Conservation (phyloP, 2,329 filamentous ascomycete genomes). For the Calonectria hongkongensis region DNA sequence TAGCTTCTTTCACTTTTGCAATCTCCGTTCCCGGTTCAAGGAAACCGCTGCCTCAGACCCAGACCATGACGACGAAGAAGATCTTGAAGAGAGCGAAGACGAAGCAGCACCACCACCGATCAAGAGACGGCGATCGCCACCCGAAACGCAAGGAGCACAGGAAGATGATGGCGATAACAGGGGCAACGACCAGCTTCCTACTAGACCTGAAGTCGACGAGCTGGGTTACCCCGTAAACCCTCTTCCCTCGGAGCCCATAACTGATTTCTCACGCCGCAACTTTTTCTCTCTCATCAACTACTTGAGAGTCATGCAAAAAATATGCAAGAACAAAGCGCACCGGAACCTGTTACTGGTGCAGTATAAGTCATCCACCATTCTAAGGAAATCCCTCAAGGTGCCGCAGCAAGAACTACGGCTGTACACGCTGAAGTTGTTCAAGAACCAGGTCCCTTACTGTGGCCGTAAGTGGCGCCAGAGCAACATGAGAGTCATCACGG, state of each 20-base stretch:
- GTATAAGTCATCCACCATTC: conserved; percentile 94
- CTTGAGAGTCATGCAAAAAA: conserved; percentile 96
- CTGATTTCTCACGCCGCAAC: conserved; percentile 92
- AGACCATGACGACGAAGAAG: conserved; percentile 59
- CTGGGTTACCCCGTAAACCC: conserved; percentile 86
- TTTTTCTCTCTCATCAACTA: conserved; percentile 98
- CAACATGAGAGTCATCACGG: conserved; percentile 99
- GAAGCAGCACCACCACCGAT: conserved; percentile 92
- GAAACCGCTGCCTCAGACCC: conserved; percentile 60
- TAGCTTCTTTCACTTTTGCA: conserved; percentile 95
- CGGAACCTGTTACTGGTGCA: conserved; percentile 94
- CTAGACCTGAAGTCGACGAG: conserved; percentile 84
- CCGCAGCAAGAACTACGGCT: conserved; percentile 91
- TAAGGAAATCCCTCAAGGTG: conserved; percentile 93
- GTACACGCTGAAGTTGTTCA: conserved; percentile 98
- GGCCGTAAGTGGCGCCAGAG: conserved; percentile 98
- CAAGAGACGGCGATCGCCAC: conserved; percentile 72
- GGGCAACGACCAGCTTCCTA: conserved; percentile 59
- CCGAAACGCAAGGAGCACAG: conserved; percentile 56
- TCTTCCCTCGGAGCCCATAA: conserved; percentile 85
- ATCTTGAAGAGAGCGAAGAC: conserved; percentile 77
- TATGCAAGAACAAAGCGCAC: conserved; percentile 96
- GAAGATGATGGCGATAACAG: conserved; percentile 55
- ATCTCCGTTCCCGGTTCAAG: conserved; percentile 75
- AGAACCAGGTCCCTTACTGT: conserved; percentile 98